Percentiles rank a stretch among this genome's conserved stretches.
Conservation (phyloP, 2,329 filamentous ascomycete genomes). For the Pseudogymnoascus sp. region DNA sequence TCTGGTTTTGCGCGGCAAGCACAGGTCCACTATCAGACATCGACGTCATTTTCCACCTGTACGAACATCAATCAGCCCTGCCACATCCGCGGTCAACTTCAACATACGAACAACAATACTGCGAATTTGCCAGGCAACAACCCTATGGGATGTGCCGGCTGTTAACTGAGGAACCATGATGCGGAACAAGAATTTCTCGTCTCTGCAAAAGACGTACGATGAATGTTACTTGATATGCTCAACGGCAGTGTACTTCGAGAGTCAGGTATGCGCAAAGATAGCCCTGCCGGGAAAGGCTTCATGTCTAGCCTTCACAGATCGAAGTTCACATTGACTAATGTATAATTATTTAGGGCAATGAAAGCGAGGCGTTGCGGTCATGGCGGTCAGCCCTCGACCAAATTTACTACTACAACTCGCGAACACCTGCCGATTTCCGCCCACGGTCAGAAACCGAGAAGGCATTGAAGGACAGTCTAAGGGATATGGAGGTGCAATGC, state of each 20-base stretch:
- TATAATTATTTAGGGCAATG: constrained; percentile 62
- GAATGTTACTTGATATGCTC: constrained; percentile 92
- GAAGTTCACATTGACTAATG: constrained; percentile 7
- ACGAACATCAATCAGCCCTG: constrained; percentile 3
- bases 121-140: not conserved
- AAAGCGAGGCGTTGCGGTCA: constrained; percentile 79
- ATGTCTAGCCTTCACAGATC: not conserved
- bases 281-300: not conserved
- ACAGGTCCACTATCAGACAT: constrained; percentile 1
- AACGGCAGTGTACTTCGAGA: constrained; percentile 92
- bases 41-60: constrained; percentile 7
- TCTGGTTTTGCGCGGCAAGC: constrained; percentile 3
- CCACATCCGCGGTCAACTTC: not conserved
- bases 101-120: constrained; percentile 7
- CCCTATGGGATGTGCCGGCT: not conserved
- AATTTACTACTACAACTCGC: constrained; percentile 78
- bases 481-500: constrained; percentile 79
- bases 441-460: constrained; percentile 77
- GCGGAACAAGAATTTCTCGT: constrained; percentile 55
- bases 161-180: constrained; percentile 27
- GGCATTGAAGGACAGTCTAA: constrained; percentile 71
- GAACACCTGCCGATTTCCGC: constrained; percentile 58
- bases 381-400: constrained; percentile 85
- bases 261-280: constrained; percentile 52
- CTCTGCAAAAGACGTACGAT: constrained; percentile 94